Base-by-base conservation (phyloP, 2,329 filamentous ascomycete genomes). In the Cladosporium sp. region DNA sequence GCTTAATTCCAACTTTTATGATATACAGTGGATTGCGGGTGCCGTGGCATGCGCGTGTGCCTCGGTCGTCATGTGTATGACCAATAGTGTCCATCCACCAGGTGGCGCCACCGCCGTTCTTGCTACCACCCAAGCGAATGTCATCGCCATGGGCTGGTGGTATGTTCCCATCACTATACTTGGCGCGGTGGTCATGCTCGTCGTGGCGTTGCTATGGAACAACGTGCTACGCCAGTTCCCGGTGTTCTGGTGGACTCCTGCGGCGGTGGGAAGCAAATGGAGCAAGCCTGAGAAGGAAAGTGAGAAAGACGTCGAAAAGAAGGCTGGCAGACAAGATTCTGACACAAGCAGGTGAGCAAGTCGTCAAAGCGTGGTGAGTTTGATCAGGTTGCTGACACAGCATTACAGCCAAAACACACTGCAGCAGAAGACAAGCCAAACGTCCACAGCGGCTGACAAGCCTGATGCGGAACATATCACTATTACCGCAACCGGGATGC, bases 51-150 rank as follows among this genome's bases (percentile, higher is more conserved):
- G 80, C 67, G 80, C 77, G 0, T 69, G 74, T 10, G 78, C 81
- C 5, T 80, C 78, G 7, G 73, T 78, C 28, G 76, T 79, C 16
- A 84, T 83, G 82, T 75, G 79, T 7, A 67, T 81, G 37, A 83
- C 81, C 4, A 79, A 80, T 55, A 83, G 80, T 1, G 77, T 82
- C 1, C 81, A 83, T 69, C 82, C 82, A n/a, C 82, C 82, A 8
- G 82, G 81, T 21, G 82, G 82, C 26, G 82, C 82, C 0, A 82
- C 80, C 11, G 81, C 82, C 2, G 76, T 83, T 1, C 71, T 84
- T 28, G 81, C 81, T 0, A 77, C 78, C 6, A 80, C 78, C 4
- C 73, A 79, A 3, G 71, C 77, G 2, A 69, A 73, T 2, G 75
- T 82, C 29, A 79, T 76, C 16, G 74, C 71, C 0, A 77, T 83